Base-by-base conservation (phyloP, 768 basidiomycete genomes). In the Xerocomus spinulosus region DNA sequence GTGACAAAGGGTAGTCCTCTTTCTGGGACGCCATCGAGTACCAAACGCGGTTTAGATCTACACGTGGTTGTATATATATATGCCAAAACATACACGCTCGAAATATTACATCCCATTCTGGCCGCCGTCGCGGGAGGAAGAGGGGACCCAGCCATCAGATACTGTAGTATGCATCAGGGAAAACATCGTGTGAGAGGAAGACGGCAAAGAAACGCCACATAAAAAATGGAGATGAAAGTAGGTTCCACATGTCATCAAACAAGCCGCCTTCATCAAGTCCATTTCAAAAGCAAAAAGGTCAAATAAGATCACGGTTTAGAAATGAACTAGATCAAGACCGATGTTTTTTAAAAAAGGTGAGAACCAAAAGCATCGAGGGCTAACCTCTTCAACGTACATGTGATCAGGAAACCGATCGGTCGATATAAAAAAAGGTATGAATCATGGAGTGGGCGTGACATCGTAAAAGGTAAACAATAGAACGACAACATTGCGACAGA, bases 401-500 rank as follows among this genome's bases (percentile, higher is more conserved):
- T 15, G 20, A 35, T 12, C 38, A 29, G 20, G 25, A 17, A 30
- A 18, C 18, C 15, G 32, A 28, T n/a, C 28, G 15, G 29, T 14
- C n/a, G 33, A 43, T 26, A 30, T 49, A 44, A 40, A 38, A 32
- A 36, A 23, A 20, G 36, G 42, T 20, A 26, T 42, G 46, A 20
- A 46, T 54, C 54, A 30, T 49, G 30, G 32, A 9, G 32, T 14
- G 28, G 32, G 33, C 50, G 26, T 60, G 32, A 57, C 13, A 24
- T 14, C 46, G 48, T 52, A 24, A 46, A 29, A 1, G 17, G 32
- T 26, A 37, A 47, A 44, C 20, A 32, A 48, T 58, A 51, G 40
- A 44, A 56, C 24, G 50, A 44, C 20, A 32, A 48, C 55, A 51
- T 36, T 44, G 59, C 24, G 50, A 47, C 41, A 51, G 49, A 49